phyloP scores from a whole-genome alignment of 2,329 filamentous ascomycete genomes.

The Elsinoe batatas region DNA sequence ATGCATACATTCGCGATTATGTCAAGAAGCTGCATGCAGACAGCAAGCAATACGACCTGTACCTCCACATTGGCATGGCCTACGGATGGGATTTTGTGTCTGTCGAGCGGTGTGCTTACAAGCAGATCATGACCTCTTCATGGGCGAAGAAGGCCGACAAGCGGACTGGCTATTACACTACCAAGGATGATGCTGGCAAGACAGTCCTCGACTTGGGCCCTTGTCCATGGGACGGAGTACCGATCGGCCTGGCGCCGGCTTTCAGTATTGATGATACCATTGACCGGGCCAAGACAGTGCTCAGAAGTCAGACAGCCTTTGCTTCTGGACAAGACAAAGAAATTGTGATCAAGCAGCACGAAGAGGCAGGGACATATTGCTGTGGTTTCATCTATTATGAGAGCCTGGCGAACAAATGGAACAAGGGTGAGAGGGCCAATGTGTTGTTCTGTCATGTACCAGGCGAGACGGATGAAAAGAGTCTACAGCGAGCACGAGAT shows the following conservation, averaged over 20 bases:
- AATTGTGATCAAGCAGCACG: slow-evolving; percentile 12
- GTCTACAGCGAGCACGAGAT: slow-evolving; percentile 9
- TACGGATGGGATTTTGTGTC: slow-evolving; percentile 14
- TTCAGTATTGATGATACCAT: slow-evolving; percentile 12
- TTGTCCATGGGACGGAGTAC: slow-evolving; percentile 15
- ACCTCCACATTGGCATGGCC: slow-evolving; percentile 14
- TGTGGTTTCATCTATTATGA: slow-evolving; percentile 17
- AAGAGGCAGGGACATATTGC: slow-evolving; percentile 14
- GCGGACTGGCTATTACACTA: slow-evolving; percentile 10
- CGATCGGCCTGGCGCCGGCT: slow-evolving; percentile 12
- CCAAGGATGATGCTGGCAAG: slow-evolving; percentile 11
- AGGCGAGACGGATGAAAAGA: slow-evolving; percentile 8
- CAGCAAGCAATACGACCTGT: slow-evolving; percentile 10
- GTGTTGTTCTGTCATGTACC: slow-evolving; percentile 16
- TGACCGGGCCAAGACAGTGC: slow-evolving; percentile 1
- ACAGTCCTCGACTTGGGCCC: slow-evolving; percentile 8
- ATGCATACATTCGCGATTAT: slow-evolving; percentile 14
- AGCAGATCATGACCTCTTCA: slow-evolving; percentile 11
- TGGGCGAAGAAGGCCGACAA: slow-evolving; percentile 4
- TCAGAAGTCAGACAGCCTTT: slow-evolving; percentile 1
- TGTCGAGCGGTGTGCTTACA: slow-evolving; percentile 14
- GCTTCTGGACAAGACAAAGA: neutral
- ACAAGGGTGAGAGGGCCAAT: slow-evolving; percentile 5
- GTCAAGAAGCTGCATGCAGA: slow-evolving; percentile 6
- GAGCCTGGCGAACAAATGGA: slow-evolving; percentile 13